These are phyloP conservation scores for Trypethelium eluteriae DNA, from an alignment of 495 filamentous ascomycete species.

Conservation along the genomic window DNA sequence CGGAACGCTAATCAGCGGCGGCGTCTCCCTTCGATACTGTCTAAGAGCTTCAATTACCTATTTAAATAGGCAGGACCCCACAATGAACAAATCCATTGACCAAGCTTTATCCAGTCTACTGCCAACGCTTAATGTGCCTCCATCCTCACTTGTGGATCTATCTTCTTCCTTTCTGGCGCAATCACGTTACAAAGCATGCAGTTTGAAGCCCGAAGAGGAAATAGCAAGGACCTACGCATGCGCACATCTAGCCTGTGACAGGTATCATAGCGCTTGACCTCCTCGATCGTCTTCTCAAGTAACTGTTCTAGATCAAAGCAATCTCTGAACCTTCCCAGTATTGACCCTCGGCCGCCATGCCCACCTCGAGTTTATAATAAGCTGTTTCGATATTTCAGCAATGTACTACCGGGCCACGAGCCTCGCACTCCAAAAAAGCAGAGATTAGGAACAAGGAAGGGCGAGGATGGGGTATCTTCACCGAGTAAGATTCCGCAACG, in stretches of 20 bases:
- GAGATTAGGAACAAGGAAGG: constrained; percentile 16
- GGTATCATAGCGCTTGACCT: constrained; percentile 38
- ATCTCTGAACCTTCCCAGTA: constrained; percentile 72
- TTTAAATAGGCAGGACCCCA: background rate
- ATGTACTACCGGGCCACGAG: constrained; percentile 47
- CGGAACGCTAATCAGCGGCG: background rate
- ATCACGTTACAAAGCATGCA: constrained; percentile 70
- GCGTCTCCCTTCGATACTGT: background rate
- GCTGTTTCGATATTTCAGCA: constrained; percentile 72
- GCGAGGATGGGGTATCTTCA: background rate
- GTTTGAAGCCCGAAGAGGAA: constrained; percentile 80
- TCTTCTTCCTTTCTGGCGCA: constrained; percentile 77
- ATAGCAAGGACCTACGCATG: constrained; percentile 80
- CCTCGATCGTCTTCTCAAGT: no score
- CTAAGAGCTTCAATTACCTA: background rate
- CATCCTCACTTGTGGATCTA: constrained; percentile 65
- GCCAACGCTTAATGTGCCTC: constrained; percentile 67
- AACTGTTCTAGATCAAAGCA: constrained; percentile 57
- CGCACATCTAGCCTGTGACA: constrained; percentile 83
- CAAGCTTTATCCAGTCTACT: constrained; percentile 68
- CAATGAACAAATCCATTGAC: constrained; percentile 68
- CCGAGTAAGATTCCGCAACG: background rate
- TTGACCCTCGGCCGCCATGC: constrained; percentile 73
- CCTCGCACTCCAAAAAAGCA: constrained; percentile 26
- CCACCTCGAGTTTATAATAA: constrained; percentile 76